phyloP scores from a whole-genome alignment of 208 protist genomes.

The Trypanosoma cruzi region DNA sequence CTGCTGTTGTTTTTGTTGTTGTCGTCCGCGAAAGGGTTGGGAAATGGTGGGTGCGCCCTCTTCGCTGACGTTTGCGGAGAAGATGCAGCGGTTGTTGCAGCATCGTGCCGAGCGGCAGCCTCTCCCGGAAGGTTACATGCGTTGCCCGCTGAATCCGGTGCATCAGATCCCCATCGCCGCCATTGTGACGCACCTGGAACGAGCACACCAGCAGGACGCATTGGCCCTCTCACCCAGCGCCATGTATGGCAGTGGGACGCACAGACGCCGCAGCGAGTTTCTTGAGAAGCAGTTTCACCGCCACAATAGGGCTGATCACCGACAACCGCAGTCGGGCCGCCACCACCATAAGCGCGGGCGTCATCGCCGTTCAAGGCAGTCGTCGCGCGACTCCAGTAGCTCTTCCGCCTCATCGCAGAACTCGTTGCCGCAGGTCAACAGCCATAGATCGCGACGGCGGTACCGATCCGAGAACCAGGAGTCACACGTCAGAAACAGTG shows the following conservation, averaged over 20 bases:
- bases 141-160: constrained; percentile 45
- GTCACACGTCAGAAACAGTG: neutral
- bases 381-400: neutral
- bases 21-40: neutral
- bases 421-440: neutral
- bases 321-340: neutral
- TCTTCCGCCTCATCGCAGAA: constrained; percentile 1
- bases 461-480: neutral
- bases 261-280: constrained; percentile 27
- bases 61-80: constrained; percentile 16
- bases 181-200: constrained; percentile 34
- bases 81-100: constrained; percentile 23
- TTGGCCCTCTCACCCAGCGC: constrained; percentile 31
- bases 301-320: neutral
- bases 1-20: neutral
- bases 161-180: constrained; percentile 37
- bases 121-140: constrained; percentile 27
- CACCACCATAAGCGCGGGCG: neutral
- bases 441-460: neutral
- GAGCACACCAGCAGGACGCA: constrained; percentile 33
- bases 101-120: constrained; percentile 12
- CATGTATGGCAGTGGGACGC: constrained; percentile 39
- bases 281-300: constrained; percentile 28
- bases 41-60: neutral
- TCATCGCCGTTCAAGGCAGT: neutral